Percentiles rank a stretch among this genome's conserved stretches.
These are phyloP conservation scores for Blastocystis hominis DNA, from an alignment of 352 stramenopile genomes.

Conservation along the genomic window DNA sequence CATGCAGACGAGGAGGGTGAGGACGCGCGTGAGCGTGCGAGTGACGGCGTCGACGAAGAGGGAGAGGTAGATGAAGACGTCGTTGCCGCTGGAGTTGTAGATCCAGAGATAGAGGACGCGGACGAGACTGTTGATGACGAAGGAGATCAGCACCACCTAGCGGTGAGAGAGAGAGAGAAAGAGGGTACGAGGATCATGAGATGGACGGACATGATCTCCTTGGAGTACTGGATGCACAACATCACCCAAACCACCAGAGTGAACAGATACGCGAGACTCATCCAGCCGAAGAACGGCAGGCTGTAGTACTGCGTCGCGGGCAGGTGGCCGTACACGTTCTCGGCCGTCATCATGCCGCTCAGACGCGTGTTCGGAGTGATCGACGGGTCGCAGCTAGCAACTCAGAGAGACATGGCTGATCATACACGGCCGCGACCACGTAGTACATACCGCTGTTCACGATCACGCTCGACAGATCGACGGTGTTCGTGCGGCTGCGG, in stretches of 20 bases:
- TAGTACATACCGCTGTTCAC: conserved; percentile 26
- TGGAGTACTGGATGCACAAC: conserved; percentile 51
- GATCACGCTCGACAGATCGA: not conserved
- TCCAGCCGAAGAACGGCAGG: conserved; percentile 50
- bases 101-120: conserved; percentile 49
- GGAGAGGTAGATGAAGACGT: conserved; percentile 6
- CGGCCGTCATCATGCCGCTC: conserved; percentile 6
- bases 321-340: conserved; percentile 52
- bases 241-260: conserved; percentile 41
- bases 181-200: conserved; percentile 29
- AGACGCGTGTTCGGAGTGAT: not conserved
- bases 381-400: not conserved
- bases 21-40: conserved; percentile 43
- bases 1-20: conserved; percentile 57
- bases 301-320: conserved; percentile 39
- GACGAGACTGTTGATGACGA: conserved; percentile 37
- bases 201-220: conserved; percentile 57
- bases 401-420: not conserved
- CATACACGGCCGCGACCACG: conserved; percentile 21
- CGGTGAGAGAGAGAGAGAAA: not conserved
- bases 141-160: conserved; percentile 26
- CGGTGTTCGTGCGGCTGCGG: not conserved
- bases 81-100: conserved; percentile 42
- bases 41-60: conserved; percentile 17
- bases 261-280: conserved; percentile 29